Evolutionary conservation across 257 asterid species (phyloP), one percentile per base, ranked within the genome.

Genomic region (Gentiana straminea): DNA sequence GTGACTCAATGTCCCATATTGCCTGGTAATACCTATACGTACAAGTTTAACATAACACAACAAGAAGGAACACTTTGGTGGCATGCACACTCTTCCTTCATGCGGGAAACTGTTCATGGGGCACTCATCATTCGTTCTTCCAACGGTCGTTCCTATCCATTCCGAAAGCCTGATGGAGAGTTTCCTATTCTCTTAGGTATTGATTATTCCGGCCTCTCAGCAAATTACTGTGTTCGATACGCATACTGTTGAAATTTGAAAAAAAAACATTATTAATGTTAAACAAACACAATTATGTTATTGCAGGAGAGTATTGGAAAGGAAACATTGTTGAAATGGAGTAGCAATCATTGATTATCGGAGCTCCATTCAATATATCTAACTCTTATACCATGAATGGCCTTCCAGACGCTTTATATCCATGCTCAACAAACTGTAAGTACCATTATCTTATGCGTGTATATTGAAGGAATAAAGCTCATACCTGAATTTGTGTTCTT

Each of bases 231-330:
- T n/a, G n/a, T n/a, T n/a, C n/a, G n/a, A n/a, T n/a, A n/a, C n/a
- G n/a, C n/a, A n/a, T n/a, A n/a, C n/a, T n/a, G 8, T 41, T 7
- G 9, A 1, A 41, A 41, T 10, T 41, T 41, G 9, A 41, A 41
- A 41, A 7, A 7, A 41, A 10, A 41, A 5, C 46, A 41, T 4
- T 41, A 41, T 4, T 41, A 41, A 41, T 5, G 1, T 7, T 41
- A 4, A 5, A 41, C 7, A 41, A 41, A 3, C 9, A 41, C 11
- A 7, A 41, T 41, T 10, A 5, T 41, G 46, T 10, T 7, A 5
- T 8, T 7, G 38, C 3, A 81, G 89, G 89, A 13, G 89, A 81
- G 58, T 79, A 86, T 86, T 82, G 90, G 90, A 79, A 79, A 44
- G 84, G 74, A 9, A 73, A 82, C 48, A 77, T 82, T 24, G 12